phyloP scores from a whole-genome alignment of 352 stramenopile genomes.

The Globisporangium abappressorium region DNA sequence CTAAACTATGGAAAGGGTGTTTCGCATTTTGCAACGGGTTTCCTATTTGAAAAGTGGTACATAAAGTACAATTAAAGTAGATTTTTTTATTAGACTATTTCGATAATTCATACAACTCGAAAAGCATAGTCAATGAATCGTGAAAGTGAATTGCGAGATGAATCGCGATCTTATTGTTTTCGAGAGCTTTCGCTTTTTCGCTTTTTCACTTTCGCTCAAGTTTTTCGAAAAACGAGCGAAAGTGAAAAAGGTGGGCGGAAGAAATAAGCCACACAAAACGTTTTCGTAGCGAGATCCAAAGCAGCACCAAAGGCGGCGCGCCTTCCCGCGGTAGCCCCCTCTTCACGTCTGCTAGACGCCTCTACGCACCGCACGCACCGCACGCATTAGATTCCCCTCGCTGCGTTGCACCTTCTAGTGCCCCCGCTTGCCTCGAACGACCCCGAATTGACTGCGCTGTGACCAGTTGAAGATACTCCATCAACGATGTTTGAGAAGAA shows the following conservation, averaged over 20 bases:
- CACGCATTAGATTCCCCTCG: slow-evolving; percentile 6
- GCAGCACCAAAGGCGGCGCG: slow-evolving; percentile 2
- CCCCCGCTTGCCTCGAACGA: not conserved
- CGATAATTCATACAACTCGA: no score
- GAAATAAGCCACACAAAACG: slow-evolving; percentile 14
- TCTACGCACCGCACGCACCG: not conserved
- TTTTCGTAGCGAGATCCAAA: slow-evolving; percentile 5
- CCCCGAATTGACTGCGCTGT: slow-evolving; percentile 1
- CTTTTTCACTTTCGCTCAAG: not conserved
- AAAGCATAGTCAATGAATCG: no score
- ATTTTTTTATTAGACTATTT: no score
- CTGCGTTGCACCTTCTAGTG: not conserved
- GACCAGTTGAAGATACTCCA: slow-evolving; percentile 6
- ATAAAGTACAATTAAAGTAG: no score
- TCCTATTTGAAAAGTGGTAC: no score
- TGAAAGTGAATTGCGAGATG: no score
- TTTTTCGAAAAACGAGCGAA: no score
- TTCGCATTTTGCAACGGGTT: no score
- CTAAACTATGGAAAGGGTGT: no score
- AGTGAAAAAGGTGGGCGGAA: not conserved
- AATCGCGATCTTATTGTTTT: no score
- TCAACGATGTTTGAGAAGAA: slow-evolving; percentile 97
- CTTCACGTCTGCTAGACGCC: not conserved
- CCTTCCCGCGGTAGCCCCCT: not conserved
- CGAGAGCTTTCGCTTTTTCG: not conserved